Evolutionary conservation across 2,329 filamentous ascomycete species (phyloP).

Genomic region (Nectriaceae sp.): DNA sequence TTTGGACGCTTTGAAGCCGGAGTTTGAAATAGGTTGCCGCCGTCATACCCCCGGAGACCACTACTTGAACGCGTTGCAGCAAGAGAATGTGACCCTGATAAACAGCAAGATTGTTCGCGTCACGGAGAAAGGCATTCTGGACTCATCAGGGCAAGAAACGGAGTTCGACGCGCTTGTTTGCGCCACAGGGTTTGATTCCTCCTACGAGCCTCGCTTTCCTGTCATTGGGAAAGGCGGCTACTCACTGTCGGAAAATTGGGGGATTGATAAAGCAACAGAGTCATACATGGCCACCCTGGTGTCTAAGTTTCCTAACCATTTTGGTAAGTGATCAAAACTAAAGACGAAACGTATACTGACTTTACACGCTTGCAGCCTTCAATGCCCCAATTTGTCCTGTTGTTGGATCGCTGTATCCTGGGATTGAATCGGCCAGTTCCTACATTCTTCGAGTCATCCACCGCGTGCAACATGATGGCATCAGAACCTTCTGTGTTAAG

Average conservation of each 20-base stretch:
- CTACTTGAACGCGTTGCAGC: background rate
- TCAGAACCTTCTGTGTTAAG: no score
- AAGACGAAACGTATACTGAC: no score
- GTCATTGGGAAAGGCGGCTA: background rate
- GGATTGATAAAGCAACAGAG: background rate
- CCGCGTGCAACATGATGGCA: no score
- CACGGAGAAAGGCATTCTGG: background rate
- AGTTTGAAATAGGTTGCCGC: background rate
- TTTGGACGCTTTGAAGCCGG: background rate
- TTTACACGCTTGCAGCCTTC: no score
- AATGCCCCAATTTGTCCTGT: no score
- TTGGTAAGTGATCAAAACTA: no score
- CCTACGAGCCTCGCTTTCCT: background rate
- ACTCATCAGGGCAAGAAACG: background rate
- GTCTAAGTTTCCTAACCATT: background rate
- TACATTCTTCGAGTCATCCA: no score
- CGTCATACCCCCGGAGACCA: background rate
- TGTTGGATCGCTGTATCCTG: no score
- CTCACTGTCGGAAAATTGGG: background rate
- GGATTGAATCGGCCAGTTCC: no score
- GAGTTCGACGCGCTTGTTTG: background rate
- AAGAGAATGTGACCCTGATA: background rate
- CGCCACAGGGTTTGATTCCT: background rate
- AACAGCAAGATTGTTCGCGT: background rate
- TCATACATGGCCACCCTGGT: background rate